Evolutionary conservation across 2,329 filamentous ascomycete species (phyloP).

Genomic region (Fusarium clavum): DNA sequence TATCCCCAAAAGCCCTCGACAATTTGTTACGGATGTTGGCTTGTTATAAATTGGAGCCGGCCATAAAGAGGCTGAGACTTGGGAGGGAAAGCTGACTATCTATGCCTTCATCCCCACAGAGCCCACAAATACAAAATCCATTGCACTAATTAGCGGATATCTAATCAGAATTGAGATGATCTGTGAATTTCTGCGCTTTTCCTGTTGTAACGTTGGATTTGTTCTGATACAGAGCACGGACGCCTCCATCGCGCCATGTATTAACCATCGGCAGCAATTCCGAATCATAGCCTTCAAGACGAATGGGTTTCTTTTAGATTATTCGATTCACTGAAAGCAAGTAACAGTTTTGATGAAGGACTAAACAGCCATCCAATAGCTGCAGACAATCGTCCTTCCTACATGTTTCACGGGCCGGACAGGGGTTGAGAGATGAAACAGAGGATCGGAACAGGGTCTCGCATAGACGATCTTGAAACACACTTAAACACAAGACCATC

Average conservation of each 20-base stretch:
- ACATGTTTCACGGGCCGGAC: conserved; percentile 7
- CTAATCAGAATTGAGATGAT: neutral
- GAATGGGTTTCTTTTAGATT: neutral
- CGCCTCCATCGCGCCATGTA: too few relatives aligned
- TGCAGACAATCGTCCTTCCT: neutral
- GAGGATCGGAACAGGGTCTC: conserved; percentile 26
- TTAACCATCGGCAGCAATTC: neutral
- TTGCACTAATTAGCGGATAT: neutral
- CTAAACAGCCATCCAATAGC: neutral
- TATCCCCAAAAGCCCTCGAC: too few relatives aligned
- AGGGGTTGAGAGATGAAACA: conserved; percentile 24
- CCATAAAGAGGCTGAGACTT: neutral
- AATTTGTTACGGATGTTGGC: too few relatives aligned
- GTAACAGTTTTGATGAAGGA: neutral
- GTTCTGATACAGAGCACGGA: neutral
- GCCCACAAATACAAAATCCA: neutral
- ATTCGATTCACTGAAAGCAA: neutral
- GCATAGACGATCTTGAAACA: conserved; percentile 37
- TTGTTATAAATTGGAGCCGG: too few relatives aligned
- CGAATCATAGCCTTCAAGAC: neutral
- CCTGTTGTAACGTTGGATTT: neutral
- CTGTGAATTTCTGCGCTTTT: neutral
- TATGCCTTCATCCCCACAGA: neutral
- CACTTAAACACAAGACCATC: conserved; percentile 1
- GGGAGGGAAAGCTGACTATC: neutral